Base-by-base conservation (phyloP, 805 yeast genomes). In the Metahyphopichia silvanorum region DNA sequence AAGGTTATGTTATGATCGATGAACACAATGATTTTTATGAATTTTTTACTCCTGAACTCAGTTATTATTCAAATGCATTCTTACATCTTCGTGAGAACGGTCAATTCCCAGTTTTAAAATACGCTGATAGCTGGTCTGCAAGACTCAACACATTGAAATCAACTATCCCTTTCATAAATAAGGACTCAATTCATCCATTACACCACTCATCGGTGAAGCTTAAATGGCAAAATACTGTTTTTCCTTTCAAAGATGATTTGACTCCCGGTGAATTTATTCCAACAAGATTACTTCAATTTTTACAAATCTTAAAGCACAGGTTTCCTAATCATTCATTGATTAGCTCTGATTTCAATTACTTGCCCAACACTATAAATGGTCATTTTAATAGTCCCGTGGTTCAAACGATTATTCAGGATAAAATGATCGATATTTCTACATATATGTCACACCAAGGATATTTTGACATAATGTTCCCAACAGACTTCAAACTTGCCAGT, bases 401-500 rank as follows among this genome's bases (percentile, higher is more conserved):
- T 0, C 94, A 85, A 51, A 85, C 94, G 0, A 73, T 83, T 48
- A 62, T 82, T 37, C 67, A 78, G 32, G 77, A 80, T 41, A 65
- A 69, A 35, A 82, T 83, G 80, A 71, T 85, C 4, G 79, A 84
- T 14, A 75, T 81, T 0, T 69, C 78, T 23, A 78, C 89, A 0
- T 86, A 79, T 53, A 80, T 86, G 89, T 82, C 76, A n/a, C 71
- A 81, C 24, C 95, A 85, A 51, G 96, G 95, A 0, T 82, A 72
- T 49, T 86, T 85, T 52, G 95, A 86, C 55, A 86, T 86, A 31
- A 77, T 85, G 82, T 86, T 86, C 49, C 86, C 94, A 7, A 86
- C 95, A 0, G 83, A 86, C 48, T 87, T 86, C 54, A 58, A 61
- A 6, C 61, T 78, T 6, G 76, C 79, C 4, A 66, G 74, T 25